Conservation (phyloP, 352 stramenopile species). For the Globisporangium recalcitrans region DNA sequence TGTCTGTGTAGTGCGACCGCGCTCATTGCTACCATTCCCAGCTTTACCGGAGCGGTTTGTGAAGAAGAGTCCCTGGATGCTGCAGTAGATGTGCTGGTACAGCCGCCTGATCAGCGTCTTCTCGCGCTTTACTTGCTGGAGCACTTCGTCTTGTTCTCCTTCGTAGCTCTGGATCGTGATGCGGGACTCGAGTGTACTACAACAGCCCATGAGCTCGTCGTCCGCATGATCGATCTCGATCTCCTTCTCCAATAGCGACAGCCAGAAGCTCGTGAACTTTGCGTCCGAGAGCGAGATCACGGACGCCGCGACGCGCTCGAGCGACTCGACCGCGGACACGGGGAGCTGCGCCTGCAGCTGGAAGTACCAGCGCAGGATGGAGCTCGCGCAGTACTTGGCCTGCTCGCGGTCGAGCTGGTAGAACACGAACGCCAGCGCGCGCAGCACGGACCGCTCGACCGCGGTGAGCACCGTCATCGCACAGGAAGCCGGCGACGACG, state of each 20-base stretch:
- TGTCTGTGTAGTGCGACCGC: slow-evolving; percentile 42
- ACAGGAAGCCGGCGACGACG: slow-evolving; percentile 15
- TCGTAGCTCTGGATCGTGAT: slow-evolving; percentile 10
- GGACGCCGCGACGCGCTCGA: slow-evolving; percentile 46
- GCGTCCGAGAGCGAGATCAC: slow-evolving; percentile 58
- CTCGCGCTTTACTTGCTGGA: slow-evolving; percentile 23
- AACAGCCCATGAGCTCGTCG: slow-evolving; percentile 5
- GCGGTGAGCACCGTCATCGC: slow-evolving; percentile 44
- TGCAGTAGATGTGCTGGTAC: slow-evolving; percentile 44
- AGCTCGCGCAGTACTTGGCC: slow-evolving; percentile 50
- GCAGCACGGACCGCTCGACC: slow-evolving; percentile 58
- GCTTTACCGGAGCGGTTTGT: slow-evolving; percentile 1
- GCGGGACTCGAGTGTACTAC: neutral
- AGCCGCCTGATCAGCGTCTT: slow-evolving; percentile 34
- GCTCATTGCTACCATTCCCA: neutral
- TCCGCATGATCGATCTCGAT: slow-evolving; percentile 17
- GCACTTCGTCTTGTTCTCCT: neutral
- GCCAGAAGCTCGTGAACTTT: slow-evolving; percentile 63
- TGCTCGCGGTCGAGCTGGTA: slow-evolving; percentile 55
- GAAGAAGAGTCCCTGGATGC: slow-evolving; percentile 47
- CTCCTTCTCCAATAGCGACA: slow-evolving; percentile 51
- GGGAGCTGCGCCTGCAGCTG: slow-evolving; percentile 57
- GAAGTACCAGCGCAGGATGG: slow-evolving; percentile 58
- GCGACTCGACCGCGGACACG: slow-evolving; percentile 36
- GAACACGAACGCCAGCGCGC: slow-evolving; percentile 60